Evolutionary conservation across 441 rosid genomes (phyloP), one percentile per base, ranked within the genome.

Genomic region (Gossypium schwendimanii): DNA sequence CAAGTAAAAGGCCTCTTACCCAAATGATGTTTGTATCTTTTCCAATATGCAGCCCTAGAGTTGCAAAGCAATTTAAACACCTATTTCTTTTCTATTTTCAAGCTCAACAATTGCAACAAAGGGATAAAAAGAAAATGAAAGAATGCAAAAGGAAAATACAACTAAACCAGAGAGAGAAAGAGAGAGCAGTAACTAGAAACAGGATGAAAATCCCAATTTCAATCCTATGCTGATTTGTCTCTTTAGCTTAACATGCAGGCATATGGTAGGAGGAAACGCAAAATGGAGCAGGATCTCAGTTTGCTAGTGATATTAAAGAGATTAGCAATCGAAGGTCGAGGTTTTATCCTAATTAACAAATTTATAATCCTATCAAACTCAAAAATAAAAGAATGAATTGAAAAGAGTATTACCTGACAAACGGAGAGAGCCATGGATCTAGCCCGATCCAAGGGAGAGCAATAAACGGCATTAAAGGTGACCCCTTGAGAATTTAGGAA

Each of bases 361-460:
- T 66, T 33, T 24, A n/a, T 24, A 14, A 49, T 9, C 23, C 4
- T 0, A 18, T 47, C 23, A 66, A 14, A n/a, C 70, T 66, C 52
- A 23, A 17, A 67, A 26, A 0, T 49, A 63, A 28, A 63, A 15
- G 26, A 39, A 36, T 60, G 15, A 61, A 44, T 12, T 4, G 9
- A 24, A 61, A 58, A 71, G 18, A 10, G 21, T 17, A 6, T 3
- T 76, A 91, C 96, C 97, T 86, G 94, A 47, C 96, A 90, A 83
- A 94, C 95, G 0, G 86, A 83, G 47, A 81, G 70, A 0, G 97
- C 97, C 92, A 84, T 91, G 64, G 92, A 85, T 86, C 92, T 85
- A 18, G 97, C 91, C 23, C 98, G 92, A 81, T 84, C 93, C 79
- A 94, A 31, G n/a, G 98, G 94, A 9, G 97, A 91, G 8, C 90